Percentiles rank a stretch among this genome's conserved stretches.
Evolutionary conservation across 2,329 filamentous ascomycete species (phyloP).

Genomic region (Lasiodiplodia citricola): DNA sequence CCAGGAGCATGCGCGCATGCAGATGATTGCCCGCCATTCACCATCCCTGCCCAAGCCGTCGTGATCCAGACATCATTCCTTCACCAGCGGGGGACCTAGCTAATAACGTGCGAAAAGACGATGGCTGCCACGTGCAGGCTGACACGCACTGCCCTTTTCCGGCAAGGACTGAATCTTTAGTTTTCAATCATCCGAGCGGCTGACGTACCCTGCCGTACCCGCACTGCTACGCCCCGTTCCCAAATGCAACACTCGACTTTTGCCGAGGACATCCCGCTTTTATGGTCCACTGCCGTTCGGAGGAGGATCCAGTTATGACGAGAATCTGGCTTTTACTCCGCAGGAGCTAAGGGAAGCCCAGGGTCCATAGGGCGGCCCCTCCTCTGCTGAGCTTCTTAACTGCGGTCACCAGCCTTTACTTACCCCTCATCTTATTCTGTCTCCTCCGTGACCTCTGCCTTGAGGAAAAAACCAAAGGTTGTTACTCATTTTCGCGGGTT

Average conservation of each 20-base stretch:
- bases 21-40: conserved; percentile 11
- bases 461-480: neutral
- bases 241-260: neutral
- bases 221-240: neutral
- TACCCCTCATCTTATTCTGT: conserved; percentile 5
- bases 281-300: neutral
- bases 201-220: neutral
- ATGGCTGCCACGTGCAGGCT: neutral
- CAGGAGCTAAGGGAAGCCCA: conserved; percentile 1
- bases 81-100: conserved; percentile 2
- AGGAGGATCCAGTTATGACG: conserved; percentile 1
- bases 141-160: neutral
- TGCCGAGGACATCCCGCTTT: conserved; percentile 12
- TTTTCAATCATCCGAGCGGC: neutral
- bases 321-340: neutral
- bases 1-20: conserved; percentile 1
- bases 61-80: neutral
- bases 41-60: conserved; percentile 1
- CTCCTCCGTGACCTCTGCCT: neutral
- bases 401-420: neutral
- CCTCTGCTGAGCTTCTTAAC: conserved; percentile 8
- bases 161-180: neutral
- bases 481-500: neutral
- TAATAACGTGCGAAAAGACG: neutral
- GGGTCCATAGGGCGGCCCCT: conserved; percentile 10